A percentile compares a stretch with the other conserved stretches of the same genome.
Conservation (phyloP, 129 eudicot species). For the Ambrosia trifida region DNA sequence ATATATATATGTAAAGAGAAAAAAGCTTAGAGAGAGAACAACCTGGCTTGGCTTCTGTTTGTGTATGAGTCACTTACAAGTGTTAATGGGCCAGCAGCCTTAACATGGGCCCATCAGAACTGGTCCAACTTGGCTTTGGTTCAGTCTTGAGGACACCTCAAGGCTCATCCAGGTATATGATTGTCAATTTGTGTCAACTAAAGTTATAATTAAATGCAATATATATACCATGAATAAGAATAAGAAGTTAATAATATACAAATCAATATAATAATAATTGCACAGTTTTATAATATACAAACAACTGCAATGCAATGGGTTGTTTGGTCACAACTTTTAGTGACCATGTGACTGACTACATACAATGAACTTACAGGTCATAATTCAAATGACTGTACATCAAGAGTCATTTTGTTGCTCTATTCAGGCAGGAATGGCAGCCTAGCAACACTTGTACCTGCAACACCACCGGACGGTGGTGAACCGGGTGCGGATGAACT, state of each 20-base stretch:
- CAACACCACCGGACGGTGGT: constrained; percentile 38
- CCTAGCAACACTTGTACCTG: constrained; percentile 56
- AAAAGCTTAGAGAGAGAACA: too few relatives aligned
- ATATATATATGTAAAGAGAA: too few relatives aligned
- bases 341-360: constrained; percentile 16
- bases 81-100: too few relatives aligned
- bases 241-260: constrained; percentile 4
- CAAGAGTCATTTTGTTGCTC: constrained; percentile 14
- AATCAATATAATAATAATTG: not conserved
- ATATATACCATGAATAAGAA: not conserved
- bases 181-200: too few relatives aligned
- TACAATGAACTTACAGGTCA: constrained; percentile 17
- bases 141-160: too few relatives aligned
- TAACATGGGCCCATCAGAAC: too few relatives aligned
- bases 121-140: too few relatives aligned
- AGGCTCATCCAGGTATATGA: too few relatives aligned
- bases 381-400: constrained; percentile 59
- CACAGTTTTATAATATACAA: constrained; percentile 27
- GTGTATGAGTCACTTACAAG: too few relatives aligned
- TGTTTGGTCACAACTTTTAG: constrained; percentile 23
- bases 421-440: constrained; percentile 83
- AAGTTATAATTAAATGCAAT: too few relatives aligned
- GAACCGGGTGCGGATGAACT: constrained; percentile 20
- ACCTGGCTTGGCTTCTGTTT: too few relatives aligned
- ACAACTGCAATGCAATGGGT: constrained; percentile 16